These are phyloP conservation scores for Phyllosticta citriasiana DNA, from an alignment of 2,329 filamentous ascomycete genomes.

Conservation along the genomic window DNA sequence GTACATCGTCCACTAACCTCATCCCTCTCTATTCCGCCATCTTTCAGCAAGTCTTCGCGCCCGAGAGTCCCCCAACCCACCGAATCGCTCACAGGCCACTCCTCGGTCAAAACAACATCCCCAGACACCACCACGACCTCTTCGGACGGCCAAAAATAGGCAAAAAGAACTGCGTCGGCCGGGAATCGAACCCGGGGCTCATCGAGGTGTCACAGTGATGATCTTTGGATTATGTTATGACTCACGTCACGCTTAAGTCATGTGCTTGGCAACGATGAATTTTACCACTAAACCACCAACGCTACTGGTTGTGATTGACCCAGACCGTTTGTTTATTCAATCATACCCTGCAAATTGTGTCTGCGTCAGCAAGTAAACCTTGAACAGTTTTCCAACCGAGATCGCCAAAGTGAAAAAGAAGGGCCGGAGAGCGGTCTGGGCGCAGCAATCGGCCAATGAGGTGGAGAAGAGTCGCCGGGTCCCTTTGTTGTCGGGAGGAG, in stretches of 20 bases:
- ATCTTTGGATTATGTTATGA: no score
- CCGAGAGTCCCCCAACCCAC: neutral
- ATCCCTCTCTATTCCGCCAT: neutral
- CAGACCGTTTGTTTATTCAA: no score
- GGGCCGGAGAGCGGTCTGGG: no score
- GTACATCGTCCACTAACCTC: neutral
- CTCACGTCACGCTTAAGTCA: no score
- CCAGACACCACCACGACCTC: neutral
- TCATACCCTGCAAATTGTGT: no score
- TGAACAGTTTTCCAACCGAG: no score
- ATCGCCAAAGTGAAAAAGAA: no score
- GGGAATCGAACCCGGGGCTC: neutral
- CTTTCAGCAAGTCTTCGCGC: neutral
- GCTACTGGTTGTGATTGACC: neutral
- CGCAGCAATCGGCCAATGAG: no score
- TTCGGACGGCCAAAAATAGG: neutral
- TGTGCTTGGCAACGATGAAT: neutral
- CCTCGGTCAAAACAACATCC: neutral
- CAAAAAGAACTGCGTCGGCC: neutral
- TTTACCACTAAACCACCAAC: neutral
- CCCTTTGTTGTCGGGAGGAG: no score
- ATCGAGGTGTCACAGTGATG: no score
- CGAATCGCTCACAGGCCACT: neutral
- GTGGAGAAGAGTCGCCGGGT: no score
- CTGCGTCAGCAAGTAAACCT: no score